These are phyloP conservation scores for Jacaranda mimosifolia DNA, from an alignment of 257 asterid genomes.

Conservation along the genomic window DNA sequence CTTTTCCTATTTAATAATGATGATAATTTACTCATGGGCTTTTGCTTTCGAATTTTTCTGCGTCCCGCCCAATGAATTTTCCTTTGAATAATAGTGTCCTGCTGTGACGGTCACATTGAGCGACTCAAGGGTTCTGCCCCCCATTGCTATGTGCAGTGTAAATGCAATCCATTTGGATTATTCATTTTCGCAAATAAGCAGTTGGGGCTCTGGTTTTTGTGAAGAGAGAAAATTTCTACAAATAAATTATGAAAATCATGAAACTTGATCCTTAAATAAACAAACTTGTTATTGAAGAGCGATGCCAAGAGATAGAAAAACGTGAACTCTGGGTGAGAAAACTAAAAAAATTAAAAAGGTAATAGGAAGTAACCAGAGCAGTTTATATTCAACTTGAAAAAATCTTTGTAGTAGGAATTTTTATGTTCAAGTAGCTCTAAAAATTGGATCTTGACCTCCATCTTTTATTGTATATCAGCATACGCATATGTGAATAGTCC, in stretches of 20 bases:
- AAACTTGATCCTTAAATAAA: not conserved
- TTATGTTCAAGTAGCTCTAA: not conserved
- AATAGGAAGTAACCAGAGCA: not conserved
- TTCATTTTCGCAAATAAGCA: not conserved
- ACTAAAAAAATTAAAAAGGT: not conserved
- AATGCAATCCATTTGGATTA: not conserved
- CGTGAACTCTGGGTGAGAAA: not conserved
- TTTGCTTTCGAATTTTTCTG: constrained; percentile 15
- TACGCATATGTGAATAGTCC: constrained; percentile 24
- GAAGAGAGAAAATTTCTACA: not conserved
- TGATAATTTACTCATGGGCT: not conserved
- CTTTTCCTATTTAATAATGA: constrained; percentile 3
- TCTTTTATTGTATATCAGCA: not conserved
- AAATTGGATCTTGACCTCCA: not conserved
- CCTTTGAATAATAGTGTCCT: not conserved
- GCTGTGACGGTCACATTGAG: constrained; percentile 18
- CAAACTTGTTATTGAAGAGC: not conserved
- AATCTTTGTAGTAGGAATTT: not conserved
- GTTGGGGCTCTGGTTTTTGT: not conserved
- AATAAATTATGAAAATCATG: not conserved
- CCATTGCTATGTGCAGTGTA: not conserved
- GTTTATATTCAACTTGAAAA: not conserved
- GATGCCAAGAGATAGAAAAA: not conserved
- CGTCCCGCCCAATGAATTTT: constrained; percentile 41
- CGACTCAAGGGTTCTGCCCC: constrained; percentile 39